Evolutionary conservation across 768 basidiomycete species (phyloP).

Genomic region (Mycena polygramma): DNA sequence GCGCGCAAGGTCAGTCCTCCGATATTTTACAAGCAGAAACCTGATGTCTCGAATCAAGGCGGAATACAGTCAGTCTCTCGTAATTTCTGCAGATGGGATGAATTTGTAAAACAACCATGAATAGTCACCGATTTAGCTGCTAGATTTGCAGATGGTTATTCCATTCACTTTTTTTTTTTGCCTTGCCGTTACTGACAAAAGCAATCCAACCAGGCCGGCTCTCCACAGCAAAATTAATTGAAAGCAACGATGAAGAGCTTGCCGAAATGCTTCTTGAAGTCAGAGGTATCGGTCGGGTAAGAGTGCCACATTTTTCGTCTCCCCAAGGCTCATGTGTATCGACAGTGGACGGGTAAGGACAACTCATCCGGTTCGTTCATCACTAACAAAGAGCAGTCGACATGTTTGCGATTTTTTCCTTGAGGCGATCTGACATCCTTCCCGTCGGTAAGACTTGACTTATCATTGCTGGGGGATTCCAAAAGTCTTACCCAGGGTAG

Average conservation of each 20-base stretch:
- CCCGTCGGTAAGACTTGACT: constrained; percentile 58
- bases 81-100: not conserved
- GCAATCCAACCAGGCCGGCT: constrained; percentile 62
- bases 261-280: constrained; percentile 82
- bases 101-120: constrained; percentile 9
- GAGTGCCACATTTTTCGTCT: constrained; percentile 39
- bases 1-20: constrained; percentile 75
- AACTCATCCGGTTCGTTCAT: not conserved
- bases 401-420: constrained; percentile 93
- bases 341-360: constrained; percentile 71
- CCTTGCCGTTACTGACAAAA: not conserved
- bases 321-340: constrained; percentile 27
- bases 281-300: constrained; percentile 81
- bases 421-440: constrained; percentile 86
- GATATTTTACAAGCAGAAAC: constrained; percentile 4
- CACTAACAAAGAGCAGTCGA: constrained; percentile 63
- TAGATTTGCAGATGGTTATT: constrained; percentile 76
- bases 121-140: constrained; percentile 83
- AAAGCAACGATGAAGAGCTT: constrained; percentile 83
- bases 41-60: constrained; percentile 7
- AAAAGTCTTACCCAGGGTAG: constrained; percentile 48
- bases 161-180: not conserved
- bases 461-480: constrained; percentile 45
- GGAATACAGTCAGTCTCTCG: constrained; percentile 40
- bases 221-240: constrained; percentile 76